Conservation (phyloP, 1,284 basidiomycete species). For the Microbotryum lychnidis-dioicae region DNA sequence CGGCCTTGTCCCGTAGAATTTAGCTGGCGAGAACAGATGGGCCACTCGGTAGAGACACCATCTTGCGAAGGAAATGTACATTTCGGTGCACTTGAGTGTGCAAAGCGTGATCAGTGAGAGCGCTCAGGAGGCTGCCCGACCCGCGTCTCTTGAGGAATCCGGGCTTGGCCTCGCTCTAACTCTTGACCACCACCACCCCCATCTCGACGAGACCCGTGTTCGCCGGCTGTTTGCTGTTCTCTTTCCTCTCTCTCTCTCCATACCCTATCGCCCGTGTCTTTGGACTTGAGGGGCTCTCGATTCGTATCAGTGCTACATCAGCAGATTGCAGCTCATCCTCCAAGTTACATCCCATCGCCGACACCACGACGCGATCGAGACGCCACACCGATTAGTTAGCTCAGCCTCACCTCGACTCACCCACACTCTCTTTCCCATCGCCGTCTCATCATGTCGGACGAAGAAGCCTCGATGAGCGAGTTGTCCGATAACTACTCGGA, state of each 20-base stretch:
- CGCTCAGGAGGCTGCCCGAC: no score
- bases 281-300: not conserved
- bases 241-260: no score
- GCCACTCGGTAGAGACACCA: no score
- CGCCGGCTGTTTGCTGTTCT: not conserved
- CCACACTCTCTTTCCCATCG: not conserved
- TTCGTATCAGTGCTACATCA: not conserved
- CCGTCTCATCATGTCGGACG: not conserved
- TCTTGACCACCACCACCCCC: no score
- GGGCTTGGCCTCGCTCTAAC: no score
- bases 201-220: not conserved
- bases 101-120: no score
- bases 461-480: conserved; percentile 3
- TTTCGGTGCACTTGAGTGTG: no score
- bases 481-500: not conserved
- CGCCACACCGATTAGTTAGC: not conserved
- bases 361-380: not conserved
- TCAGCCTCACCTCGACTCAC: not conserved
- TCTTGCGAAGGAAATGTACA: no score
- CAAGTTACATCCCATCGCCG: not conserved
- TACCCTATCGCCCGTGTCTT: not conserved
- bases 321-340: not conserved
- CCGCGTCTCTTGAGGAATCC: no score
- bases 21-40: no score
- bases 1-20: no score